Conservation (phyloP, 2,329 filamentous ascomycete species). For the Amauroascus niger region DNA sequence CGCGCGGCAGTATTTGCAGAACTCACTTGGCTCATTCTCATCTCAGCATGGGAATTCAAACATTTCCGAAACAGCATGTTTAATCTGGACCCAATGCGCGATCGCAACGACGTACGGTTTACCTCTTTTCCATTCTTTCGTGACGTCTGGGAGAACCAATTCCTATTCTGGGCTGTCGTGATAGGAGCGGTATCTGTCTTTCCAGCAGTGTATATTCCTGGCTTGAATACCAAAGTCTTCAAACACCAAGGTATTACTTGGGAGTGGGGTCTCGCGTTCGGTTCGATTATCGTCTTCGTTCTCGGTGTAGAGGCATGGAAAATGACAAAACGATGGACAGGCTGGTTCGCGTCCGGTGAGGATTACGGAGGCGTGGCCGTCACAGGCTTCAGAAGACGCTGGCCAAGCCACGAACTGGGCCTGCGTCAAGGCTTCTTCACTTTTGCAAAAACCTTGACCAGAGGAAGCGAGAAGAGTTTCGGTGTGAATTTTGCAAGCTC, state of each 20-base stretch:
- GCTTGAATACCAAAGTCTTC: slow-evolving; percentile 50
- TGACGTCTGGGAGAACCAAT: slow-evolving; percentile 40
- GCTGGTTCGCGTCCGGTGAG: slow-evolving; percentile 26
- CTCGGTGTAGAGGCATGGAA: slow-evolving; percentile 52
- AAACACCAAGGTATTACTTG: slow-evolving; percentile 52
- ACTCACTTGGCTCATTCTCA: slow-evolving; percentile 48
- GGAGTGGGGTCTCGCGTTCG: slow-evolving; percentile 55
- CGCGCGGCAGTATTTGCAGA: slow-evolving; percentile 49
- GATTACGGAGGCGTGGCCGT: slow-evolving; percentile 21
- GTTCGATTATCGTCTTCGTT: slow-evolving; percentile 48
- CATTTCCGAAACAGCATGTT: slow-evolving; percentile 48
- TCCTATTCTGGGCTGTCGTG: slow-evolving; percentile 43
- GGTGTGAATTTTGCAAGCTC: slow-evolving; percentile 11
- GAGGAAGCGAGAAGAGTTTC: slow-evolving; percentile 22
- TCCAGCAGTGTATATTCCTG: slow-evolving; percentile 49
- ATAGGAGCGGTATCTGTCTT: slow-evolving; percentile 43
- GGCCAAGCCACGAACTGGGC: slow-evolving; percentile 21
- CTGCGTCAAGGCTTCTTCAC: slow-evolving; percentile 28
- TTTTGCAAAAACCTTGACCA: slow-evolving; percentile 25
- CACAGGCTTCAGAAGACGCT: slow-evolving; percentile 19
- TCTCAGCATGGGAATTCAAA: slow-evolving; percentile 49
- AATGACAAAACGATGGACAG: slow-evolving; percentile 42
- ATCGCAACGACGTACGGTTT: slow-evolving; percentile 20
- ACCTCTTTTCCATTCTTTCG: slow-evolving; percentile 32
- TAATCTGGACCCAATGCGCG: slow-evolving; percentile 37